Conservation (phyloP, 1,284 basidiomycete genomes). For the Coniferiporia weirii region DNA sequence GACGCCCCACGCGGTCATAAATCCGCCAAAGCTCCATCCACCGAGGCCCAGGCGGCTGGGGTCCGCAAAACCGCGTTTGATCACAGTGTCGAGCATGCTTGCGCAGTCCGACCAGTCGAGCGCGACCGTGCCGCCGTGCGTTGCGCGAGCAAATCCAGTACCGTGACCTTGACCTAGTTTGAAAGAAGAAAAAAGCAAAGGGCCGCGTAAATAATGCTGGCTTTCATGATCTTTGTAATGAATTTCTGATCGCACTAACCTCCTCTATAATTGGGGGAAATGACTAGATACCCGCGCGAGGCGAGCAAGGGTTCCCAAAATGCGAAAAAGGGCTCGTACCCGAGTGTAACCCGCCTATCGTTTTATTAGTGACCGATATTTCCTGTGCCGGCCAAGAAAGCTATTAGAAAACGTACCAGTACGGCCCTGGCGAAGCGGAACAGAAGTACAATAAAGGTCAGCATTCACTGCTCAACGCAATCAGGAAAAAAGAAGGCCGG, state of each 20-base stretch:
- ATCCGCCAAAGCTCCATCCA: conserved; percentile 23
- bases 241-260: conserved; percentile 9
- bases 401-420: background rate
- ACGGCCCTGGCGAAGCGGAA: conserved; percentile 1
- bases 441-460: background rate
- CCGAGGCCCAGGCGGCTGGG: conserved; percentile 17
- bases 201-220: background rate
- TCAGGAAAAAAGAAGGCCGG: background rate
- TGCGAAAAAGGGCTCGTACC: conserved; percentile 7
- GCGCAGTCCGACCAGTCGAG: conserved; percentile 22
- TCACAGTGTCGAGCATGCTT: conserved; percentile 19
- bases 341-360: background rate
- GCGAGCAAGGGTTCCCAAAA: conserved; percentile 15
- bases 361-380: background rate
- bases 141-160: conserved; percentile 17
- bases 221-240: background rate
- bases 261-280: conserved; percentile 22
- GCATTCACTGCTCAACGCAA: too few relatives aligned
- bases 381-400: background rate
- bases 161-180: conserved; percentile 19
- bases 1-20: conserved; percentile 22
- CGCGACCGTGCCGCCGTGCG: conserved; percentile 18
- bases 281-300: conserved; percentile 19
- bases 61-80: conserved; percentile 20
- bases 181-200: background rate